These are phyloP conservation scores for Colletotrichum tropicale DNA, from an alignment of 2,329 filamentous ascomycete genomes.

Conservation along the genomic window DNA sequence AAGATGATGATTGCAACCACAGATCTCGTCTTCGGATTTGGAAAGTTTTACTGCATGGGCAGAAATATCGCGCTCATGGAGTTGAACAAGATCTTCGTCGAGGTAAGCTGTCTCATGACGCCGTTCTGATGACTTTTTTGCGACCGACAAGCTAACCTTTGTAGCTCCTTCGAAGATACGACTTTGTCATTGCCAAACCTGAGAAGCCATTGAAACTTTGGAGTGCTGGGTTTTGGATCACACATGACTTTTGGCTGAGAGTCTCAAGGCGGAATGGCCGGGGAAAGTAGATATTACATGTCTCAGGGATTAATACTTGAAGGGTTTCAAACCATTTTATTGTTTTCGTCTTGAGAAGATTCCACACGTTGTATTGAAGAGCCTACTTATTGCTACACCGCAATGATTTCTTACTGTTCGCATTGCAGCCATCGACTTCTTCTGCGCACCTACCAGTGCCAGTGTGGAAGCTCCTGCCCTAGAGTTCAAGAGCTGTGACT, in stretches of 20 bases:
- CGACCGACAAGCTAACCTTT: not conserved
- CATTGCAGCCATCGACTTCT: not conserved
- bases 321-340: not conserved
- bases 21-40: conserved; percentile 47
- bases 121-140: not conserved
- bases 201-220: conserved; percentile 21
- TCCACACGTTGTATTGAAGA: not conserved
- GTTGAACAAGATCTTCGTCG: conserved; percentile 46
- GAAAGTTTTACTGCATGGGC: conserved; percentile 48
- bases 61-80: conserved; percentile 48
- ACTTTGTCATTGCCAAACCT: conserved; percentile 22
- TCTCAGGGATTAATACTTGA: not conserved
- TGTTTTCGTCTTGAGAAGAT: not conserved
- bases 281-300: not conserved
- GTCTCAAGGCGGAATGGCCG: not conserved
- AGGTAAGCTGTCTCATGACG: conserved; percentile 37
- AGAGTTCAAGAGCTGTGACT: not conserved
- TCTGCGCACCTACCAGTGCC: not conserved
- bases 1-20: conserved; percentile 37
- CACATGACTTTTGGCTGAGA: conserved; percentile 26
- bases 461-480: not conserved
- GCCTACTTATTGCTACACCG: not conserved
- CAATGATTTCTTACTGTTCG: not conserved
- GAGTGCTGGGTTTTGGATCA: conserved; percentile 25
- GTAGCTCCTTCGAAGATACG: conserved; percentile 25